Base-by-base conservation (phyloP, 2,329 filamentous ascomycete species). In the Cryphonectria nitschkei region DNA sequence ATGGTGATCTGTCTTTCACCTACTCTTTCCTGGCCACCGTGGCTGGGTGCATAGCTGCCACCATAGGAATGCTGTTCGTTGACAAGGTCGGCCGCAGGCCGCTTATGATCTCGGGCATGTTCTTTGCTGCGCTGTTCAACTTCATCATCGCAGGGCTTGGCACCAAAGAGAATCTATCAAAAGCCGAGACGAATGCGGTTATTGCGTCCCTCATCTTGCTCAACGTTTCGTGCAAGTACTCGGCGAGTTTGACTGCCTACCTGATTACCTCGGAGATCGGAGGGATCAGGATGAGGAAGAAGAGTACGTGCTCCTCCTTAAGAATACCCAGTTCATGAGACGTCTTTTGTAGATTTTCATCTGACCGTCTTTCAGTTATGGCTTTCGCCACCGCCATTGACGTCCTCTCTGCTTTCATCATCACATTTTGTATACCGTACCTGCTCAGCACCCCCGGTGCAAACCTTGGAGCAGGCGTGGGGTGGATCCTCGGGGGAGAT, bases 361-460 rank as follows among this genome's bases (percentile, higher is more conserved):
- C 60, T 52, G 32, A 52, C 26, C 4, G 37, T n/a, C 22, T 54
- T 34, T 34, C 11, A 56, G 41, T 39, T 26, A 69, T 68, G 46
- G 65, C 58, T 11, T 63, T 72, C 29, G 70, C 60, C 52, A 72
- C 70, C 13, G 68, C 61, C 32, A 41, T 62, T 43, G 70, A 72
- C 39, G 70, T 72, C 13, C 32, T 72, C 26, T 54, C 70, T 2
- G 70, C 70, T 13, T 72, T 72, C 37, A 37, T 72, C 29, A 68
- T 72, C 68, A 72, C 70, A 2, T 72, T 72, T 43, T 56, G 65
- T 39, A 72, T 64, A 26, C 70, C 70, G 1, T 72, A 72, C 46
- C 62, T 72, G 6, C 69, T 71, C 60, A 13, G 50, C 39, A 68
- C 50, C 29, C 64, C 64, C 1, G 64, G 64, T 4, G 64, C 69